Conservation (phyloP, 2,329 filamentous ascomycete species). For the Epicoccum sorghinum region DNA sequence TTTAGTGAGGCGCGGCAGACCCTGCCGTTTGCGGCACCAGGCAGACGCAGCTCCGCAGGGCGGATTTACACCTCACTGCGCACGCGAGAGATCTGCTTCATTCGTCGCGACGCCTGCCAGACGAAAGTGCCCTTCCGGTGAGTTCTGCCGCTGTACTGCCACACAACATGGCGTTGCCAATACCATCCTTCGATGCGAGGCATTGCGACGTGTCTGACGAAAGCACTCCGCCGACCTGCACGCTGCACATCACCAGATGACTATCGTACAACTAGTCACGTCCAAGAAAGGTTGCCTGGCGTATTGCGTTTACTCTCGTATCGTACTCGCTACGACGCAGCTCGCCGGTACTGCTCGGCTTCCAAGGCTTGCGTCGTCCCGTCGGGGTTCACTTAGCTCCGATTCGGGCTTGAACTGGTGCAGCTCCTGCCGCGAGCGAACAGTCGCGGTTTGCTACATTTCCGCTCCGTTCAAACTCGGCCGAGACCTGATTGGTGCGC, state of each 20-base stretch:
- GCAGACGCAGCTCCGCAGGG: conserved; percentile 9
- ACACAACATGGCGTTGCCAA: conserved; percentile 10
- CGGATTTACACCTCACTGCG: background rate
- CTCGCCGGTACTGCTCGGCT: conserved; percentile 11
- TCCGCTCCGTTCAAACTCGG: conserved; percentile 34
- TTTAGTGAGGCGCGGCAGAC: conserved; percentile 13
- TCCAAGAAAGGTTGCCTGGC: conserved; percentile 5
- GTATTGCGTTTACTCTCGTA: conserved; percentile 8
- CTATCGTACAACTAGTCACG: conserved; percentile 1
- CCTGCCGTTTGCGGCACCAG: conserved; percentile 13
- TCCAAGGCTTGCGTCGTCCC: conserved; percentile 9
- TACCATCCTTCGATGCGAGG: conserved; percentile 7
- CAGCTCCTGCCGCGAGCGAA: conserved; percentile 5
- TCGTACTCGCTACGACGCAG: conserved; percentile 16
- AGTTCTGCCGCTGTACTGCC: conserved; percentile 1
- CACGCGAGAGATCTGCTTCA: conserved; percentile 18
- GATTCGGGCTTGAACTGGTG: conserved; percentile 7
- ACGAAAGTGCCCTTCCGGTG: conserved; percentile 23
- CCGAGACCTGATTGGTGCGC: conserved; percentile 11
- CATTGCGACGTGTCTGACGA: conserved; percentile 17
- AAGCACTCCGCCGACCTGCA: conserved; percentile 16
- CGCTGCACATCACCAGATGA: conserved; percentile 10
- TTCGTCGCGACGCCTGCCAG: conserved; percentile 23
- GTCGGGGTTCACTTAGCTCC: conserved; percentile 13
- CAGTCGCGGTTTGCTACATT: conserved; percentile 10